A percentile compares a stretch with the other conserved stretches of the same genome.
These are phyloP conservation scores for Cladophialophora immunda DNA, from an alignment of 2,329 filamentous ascomycete species.

Conservation along the genomic window DNA sequence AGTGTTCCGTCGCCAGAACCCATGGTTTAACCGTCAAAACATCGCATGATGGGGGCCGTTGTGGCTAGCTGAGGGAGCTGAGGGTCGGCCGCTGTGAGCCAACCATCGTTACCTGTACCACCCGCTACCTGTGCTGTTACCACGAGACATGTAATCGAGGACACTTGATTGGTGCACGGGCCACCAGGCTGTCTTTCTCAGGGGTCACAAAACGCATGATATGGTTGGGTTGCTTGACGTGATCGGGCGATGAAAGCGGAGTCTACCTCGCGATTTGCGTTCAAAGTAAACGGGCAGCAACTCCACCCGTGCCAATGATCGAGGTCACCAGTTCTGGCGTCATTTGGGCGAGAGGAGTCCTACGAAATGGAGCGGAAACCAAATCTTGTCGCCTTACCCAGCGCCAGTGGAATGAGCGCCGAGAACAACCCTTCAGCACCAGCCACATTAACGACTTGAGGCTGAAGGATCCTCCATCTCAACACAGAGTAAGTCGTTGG, in stretches of 20 bases:
- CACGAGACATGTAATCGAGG: not conserved
- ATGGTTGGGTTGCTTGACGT: slow-evolving; percentile 20
- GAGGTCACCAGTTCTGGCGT: not conserved
- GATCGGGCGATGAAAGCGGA: slow-evolving; percentile 24
- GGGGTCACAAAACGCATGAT: slow-evolving; percentile 9
- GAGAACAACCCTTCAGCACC: slow-evolving; percentile 15
- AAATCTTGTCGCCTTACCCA: not conserved
- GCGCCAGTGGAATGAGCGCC: not conserved
- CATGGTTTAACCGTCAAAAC: not conserved
- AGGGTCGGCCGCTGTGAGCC: slow-evolving; percentile 11
- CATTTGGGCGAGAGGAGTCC: not conserved
- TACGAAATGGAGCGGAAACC: not conserved
- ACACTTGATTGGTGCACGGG: slow-evolving; percentile 18
- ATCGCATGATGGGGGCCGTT: slow-evolving; percentile 7
- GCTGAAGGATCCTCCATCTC: slow-evolving; percentile 11
- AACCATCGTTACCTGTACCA: slow-evolving; percentile 8
- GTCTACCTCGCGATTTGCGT: not conserved
- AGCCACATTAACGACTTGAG: slow-evolving; percentile 18
- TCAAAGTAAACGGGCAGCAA: slow-evolving; percentile 13
- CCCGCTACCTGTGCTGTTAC: not conserved
- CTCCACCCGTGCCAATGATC: slow-evolving; percentile 20
- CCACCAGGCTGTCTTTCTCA: slow-evolving; percentile 21
- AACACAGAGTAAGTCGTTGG: slow-evolving; percentile 7
- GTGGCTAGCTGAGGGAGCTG: slow-evolving; percentile 17
- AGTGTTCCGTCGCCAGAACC: not conserved